These are phyloP conservation scores for Daedalea quercina DNA, from an alignment of 768 basidiomycete species.

Conservation along the genomic window DNA sequence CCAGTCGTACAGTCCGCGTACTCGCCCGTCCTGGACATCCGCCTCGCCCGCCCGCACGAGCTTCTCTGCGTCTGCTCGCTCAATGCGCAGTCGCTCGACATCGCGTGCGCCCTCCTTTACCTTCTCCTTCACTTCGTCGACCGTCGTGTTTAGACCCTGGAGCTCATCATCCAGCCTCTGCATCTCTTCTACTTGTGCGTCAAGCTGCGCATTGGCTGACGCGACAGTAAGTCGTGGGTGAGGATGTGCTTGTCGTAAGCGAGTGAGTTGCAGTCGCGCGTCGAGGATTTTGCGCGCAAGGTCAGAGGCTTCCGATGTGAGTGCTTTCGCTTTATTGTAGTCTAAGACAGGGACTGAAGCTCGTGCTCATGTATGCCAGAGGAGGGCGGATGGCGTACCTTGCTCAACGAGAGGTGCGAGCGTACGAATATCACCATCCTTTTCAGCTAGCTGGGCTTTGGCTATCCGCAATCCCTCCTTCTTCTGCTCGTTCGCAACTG, in stretches of 20 bases:
- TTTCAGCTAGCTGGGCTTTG: slow-evolving; percentile 57
- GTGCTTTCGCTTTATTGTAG: slow-evolving; percentile 46
- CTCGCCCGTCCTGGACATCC: slow-evolving; percentile 52
- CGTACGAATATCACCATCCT: slow-evolving; percentile 53
- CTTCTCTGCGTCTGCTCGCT: slow-evolving; percentile 67
- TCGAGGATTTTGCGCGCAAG: slow-evolving; percentile 78
- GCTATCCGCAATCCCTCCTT: slow-evolving; percentile 60
- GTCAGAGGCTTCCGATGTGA: slow-evolving; percentile 46
- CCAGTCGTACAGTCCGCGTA: slow-evolving; percentile 67
- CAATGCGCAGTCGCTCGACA: slow-evolving; percentile 50
- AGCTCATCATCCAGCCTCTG: slow-evolving; percentile 65
- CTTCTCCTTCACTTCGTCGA: slow-evolving; percentile 49
- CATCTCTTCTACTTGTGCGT: slow-evolving; percentile 75
- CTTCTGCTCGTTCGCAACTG: slow-evolving; percentile 56
- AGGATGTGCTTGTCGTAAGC: slow-evolving; percentile 76
- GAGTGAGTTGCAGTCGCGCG: slow-evolving; percentile 69
- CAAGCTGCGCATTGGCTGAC: slow-evolving; percentile 66
- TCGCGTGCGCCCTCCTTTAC: slow-evolving; percentile 52
- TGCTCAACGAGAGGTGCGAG: slow-evolving; percentile 65
- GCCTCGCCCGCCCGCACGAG: slow-evolving; percentile 49
- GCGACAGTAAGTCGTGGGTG: slow-evolving; percentile 73
- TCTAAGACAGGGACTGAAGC: slow-evolving; percentile 33
- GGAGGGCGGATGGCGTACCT: slow-evolving; percentile 30
- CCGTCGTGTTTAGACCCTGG: slow-evolving; percentile 41
- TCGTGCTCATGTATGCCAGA: neutral